These are phyloP conservation scores for Blastocladiella emersonii DNA, from an alignment of 371 early-diverging fungal genomes.

Conservation along the genomic window DNA sequence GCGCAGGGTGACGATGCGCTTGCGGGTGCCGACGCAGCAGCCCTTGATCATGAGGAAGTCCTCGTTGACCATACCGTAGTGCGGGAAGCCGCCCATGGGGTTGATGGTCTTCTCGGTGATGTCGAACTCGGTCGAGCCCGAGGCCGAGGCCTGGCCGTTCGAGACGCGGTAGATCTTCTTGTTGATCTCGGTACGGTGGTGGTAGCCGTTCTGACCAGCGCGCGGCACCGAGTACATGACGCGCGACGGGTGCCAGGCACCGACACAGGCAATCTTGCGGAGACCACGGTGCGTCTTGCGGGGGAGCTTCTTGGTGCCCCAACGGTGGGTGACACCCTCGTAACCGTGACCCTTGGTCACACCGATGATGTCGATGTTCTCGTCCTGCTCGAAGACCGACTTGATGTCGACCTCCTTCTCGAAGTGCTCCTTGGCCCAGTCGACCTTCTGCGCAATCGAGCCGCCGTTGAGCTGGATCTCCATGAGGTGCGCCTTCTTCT, in stretches of 20 bases:
- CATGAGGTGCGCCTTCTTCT: slow-evolving; percentile 99
- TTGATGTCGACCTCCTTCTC: slow-evolving; percentile 89
- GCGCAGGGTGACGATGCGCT: slow-evolving; percentile 97
- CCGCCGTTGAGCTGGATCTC: slow-evolving; percentile 99
- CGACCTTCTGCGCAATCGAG: slow-evolving; percentile 91
- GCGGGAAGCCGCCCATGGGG: slow-evolving; percentile 99
- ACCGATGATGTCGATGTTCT: slow-evolving; percentile 98
- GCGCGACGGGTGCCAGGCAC: slow-evolving; percentile 99
- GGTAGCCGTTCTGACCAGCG: slow-evolving; percentile 99
- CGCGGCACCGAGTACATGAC: slow-evolving; percentile 99
- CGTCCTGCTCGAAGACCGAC: slow-evolving; percentile 93
- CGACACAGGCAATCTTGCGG: slow-evolving; percentile 99
- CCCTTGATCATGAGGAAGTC: slow-evolving; percentile 99
- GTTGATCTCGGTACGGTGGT: slow-evolving; percentile 99
- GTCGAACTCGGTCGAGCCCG: slow-evolving; percentile 95
- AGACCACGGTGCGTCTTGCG: slow-evolving; percentile 99
- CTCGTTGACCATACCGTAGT: slow-evolving; percentile 97
- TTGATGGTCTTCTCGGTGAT: slow-evolving; percentile 94
- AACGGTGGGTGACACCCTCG: slow-evolving; percentile 99
- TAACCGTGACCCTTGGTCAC: slow-evolving; percentile 99
- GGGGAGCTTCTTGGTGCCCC: slow-evolving; percentile 99
- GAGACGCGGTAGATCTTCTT: slow-evolving; percentile 99
- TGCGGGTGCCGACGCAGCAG: slow-evolving; percentile 91
- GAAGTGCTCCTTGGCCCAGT: slow-evolving; percentile 92
- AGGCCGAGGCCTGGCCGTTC: slow-evolving; percentile 69